Evolutionary conservation across 768 basidiomycete species (phyloP).

Genomic region (Artomyces pyxidatus): DNA sequence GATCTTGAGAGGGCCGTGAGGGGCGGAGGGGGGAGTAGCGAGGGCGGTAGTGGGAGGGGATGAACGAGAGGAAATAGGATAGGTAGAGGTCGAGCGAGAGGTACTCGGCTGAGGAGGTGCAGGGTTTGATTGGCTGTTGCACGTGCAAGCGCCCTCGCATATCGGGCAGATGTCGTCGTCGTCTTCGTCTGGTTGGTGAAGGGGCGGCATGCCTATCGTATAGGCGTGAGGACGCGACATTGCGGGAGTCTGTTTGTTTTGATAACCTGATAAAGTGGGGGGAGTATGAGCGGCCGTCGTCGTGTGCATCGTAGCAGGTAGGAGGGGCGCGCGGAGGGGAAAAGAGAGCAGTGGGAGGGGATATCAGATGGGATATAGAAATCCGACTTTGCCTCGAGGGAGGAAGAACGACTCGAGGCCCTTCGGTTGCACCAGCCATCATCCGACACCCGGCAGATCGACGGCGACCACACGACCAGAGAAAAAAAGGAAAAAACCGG

Average conservation of each 20-base stretch:
- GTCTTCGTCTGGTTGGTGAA: constrained; percentile 51
- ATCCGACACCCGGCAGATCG: constrained; percentile 15
- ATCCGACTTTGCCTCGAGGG: constrained; percentile 12
- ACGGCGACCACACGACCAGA: constrained; percentile 6
- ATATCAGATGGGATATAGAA: constrained; percentile 5
- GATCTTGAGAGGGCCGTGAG: constrained; percentile 14
- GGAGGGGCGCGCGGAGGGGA: constrained; percentile 9
- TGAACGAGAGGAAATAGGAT: constrained; percentile 1
- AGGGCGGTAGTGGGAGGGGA: background rate
- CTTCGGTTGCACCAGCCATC: constrained; percentile 9
- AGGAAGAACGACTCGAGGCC: constrained; percentile 7
- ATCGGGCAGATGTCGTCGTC: constrained; percentile 85
- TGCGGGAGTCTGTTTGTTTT: constrained; percentile 47
- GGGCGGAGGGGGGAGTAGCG: background rate
- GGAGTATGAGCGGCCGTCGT: constrained; percentile 5
- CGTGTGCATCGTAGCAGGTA: constrained; percentile 2
- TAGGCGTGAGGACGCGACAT: constrained; percentile 65
- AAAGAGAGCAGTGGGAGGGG: constrained; percentile 9
- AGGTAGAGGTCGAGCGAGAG: constrained; percentile 2
- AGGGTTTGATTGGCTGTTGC: constrained; percentile 39
- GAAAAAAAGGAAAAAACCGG: constrained; percentile 21
- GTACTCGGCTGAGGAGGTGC: background rate
- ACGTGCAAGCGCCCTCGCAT: constrained; percentile 87
- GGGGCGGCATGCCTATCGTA: constrained; percentile 43
- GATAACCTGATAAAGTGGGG: constrained; percentile 26